Percentiles rank a stretch among this genome's conserved stretches.
Evolutionary conservation across 495 filamentous ascomycete genomes (phyloP).

Genomic region (Friedmanniomyces simplex): DNA sequence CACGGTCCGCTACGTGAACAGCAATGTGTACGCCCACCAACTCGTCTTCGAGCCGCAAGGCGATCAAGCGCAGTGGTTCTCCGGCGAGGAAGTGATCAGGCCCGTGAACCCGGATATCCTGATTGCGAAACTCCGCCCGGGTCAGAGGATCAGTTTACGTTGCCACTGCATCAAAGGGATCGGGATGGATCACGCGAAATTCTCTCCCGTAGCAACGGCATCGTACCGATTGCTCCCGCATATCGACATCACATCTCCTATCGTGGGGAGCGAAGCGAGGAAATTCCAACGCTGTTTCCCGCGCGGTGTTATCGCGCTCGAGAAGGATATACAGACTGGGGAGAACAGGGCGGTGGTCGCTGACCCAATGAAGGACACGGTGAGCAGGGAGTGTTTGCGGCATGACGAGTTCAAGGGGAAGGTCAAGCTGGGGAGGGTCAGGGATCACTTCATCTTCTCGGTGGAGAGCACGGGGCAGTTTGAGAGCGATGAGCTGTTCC

Average conservation of each 20-base stretch:
- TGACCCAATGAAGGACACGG: slow-evolving; percentile 79
- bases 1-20: slow-evolving; percentile 67
- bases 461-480: slow-evolving; percentile 93
- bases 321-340: slow-evolving; percentile 52
- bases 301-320: slow-evolving; percentile 71
- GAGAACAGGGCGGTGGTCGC: slow-evolving; percentile 78
- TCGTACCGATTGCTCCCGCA: slow-evolving; percentile 81
- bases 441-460: slow-evolving; percentile 95
- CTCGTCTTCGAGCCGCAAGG: slow-evolving; percentile 67
- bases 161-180: slow-evolving; percentile 90
- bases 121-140: slow-evolving; percentile 86
- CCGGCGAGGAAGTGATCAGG: slow-evolving; percentile 43
- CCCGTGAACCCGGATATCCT: slow-evolving; percentile 88
- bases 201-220: slow-evolving; percentile 90
- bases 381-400: slow-evolving; percentile 81
- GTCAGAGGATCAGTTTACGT: slow-evolving; percentile 70
- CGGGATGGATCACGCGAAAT: slow-evolving; percentile 93
- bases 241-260: slow-evolving; percentile 71
- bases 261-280: slow-evolving; percentile 72
- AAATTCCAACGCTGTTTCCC: slow-evolving; percentile 91
- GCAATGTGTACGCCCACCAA: slow-evolving; percentile 77
- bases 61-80: slow-evolving; percentile 58
- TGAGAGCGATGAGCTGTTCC: slow-evolving; percentile 78
- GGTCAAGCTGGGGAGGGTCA: slow-evolving; percentile 78
- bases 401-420: slow-evolving; percentile 91